Evolutionary conservation across 2,329 filamentous ascomycete species (phyloP).

Genomic region (Alternaria gansuensis): DNA sequence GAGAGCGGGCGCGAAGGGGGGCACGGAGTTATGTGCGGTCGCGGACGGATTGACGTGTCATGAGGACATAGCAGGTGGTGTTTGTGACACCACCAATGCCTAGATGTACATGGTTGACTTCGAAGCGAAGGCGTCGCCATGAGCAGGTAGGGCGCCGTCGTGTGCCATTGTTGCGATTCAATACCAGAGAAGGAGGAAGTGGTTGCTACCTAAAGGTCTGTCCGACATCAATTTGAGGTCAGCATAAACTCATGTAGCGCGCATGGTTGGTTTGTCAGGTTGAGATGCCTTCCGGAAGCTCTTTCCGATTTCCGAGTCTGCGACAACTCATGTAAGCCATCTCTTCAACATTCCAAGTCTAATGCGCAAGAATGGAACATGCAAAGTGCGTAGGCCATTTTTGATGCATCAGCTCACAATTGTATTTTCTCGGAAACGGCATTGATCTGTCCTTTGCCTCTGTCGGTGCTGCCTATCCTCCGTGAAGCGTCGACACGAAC

Average conservation of each 20-base stretch:
- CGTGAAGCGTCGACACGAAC: conserved; percentile 96
- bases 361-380: background rate
- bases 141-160: conserved; percentile 25
- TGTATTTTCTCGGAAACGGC: background rate
- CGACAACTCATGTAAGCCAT: background rate
- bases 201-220: background rate
- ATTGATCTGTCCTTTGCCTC: background rate
- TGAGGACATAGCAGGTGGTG: conserved; percentile 56
- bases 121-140: conserved; percentile 27
- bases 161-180: conserved; percentile 1
- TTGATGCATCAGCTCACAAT: background rate
- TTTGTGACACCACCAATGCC: conserved; percentile 27
- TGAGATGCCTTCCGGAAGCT: background rate
- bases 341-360: background rate
- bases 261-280: background rate
- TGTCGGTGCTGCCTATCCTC: conserved; percentile 65
- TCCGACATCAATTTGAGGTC: background rate
- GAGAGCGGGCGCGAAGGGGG: conserved; percentile 59
- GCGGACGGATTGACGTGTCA: conserved; percentile 57
- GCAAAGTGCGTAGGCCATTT: background rate
- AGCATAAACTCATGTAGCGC: background rate
- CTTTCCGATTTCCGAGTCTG: background rate
- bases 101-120: conserved; percentile 26
- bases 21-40: conserved; percentile 63
- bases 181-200: background rate